Base-by-base conservation (phyloP, 78 protist species). In the Bigelowiella natans region DNA sequence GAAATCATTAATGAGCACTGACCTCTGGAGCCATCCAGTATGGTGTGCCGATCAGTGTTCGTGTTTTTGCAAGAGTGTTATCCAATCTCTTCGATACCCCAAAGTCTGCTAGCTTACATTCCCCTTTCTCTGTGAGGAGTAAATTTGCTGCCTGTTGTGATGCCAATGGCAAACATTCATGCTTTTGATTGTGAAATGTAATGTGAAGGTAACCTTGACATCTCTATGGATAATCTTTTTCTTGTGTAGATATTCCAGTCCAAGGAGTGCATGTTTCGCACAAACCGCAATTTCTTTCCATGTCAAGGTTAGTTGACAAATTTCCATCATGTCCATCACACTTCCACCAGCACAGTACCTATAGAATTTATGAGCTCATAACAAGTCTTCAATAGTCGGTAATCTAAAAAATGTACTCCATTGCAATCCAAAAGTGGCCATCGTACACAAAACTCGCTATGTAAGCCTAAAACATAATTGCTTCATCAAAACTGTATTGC, bases 21-120 rank as follows among this genome's bases (percentile, higher is more conserved):
- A 86, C 88, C 90, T 96, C 99, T 30, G 99, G 99, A 0, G 99
- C 98, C 99, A 96, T 96, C 97, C 97, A 97, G 93, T 94, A 85
- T 26, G 92, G 92, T 37, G 92, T 90, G 39, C 92, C 92, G 26
- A 90, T 90, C 37, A 90, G 34, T 1, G 92, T 90, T 18, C 36
- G 29, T 0, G 85, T 36, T 0, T 73, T 40, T 0, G 63, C n/a
- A n/a, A 39, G 2, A 1, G 88, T 90, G 1, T 1, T 0, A 29
- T 34, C 0, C 37, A 90, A 30, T n/a, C 34, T 2, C 34, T 37
- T 39, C 28, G 92, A 90, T 1, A 90, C 92, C 40, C 92, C 92
- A 11, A 90, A 90, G 40, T 90, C 92, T 2, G 90, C 92, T 1
- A 90, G 92, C 83, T 90, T 90, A 39, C 38, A 31, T 36, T 0